Conservation (phyloP, 2,329 filamentous ascomycete species). For the Dryadomyces quercivorus region DNA sequence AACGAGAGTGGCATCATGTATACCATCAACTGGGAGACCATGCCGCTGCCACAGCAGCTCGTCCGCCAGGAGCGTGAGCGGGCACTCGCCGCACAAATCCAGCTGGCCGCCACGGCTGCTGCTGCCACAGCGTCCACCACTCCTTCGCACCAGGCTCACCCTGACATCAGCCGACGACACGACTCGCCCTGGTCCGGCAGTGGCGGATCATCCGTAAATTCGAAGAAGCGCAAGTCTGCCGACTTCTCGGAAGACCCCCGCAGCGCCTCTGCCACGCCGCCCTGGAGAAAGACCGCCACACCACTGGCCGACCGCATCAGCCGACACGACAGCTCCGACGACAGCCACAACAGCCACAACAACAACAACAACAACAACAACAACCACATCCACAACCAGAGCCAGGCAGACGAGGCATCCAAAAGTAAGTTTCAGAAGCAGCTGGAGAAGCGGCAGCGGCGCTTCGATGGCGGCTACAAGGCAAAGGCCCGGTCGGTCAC, state of each 20-base stretch:
- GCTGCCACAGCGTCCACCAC: slow-evolving; percentile 3
- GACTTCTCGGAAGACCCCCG: slow-evolving; percentile 35
- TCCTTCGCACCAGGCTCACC: not conserved
- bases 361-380: slow-evolving; percentile 1
- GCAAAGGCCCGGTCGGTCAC: slow-evolving; percentile 37
- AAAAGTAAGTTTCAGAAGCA: slow-evolving; percentile 81
- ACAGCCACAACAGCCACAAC: not conserved
- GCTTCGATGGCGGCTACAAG: slow-evolving; percentile 62
- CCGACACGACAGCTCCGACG: slow-evolving; percentile 29
- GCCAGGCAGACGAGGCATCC: slow-evolving; percentile 24
- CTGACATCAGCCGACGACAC: not conserved
- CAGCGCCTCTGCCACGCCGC: slow-evolving; percentile 38
- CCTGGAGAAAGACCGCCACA: slow-evolving; percentile 57
- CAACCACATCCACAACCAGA: slow-evolving; percentile 1
- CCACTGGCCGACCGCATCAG: slow-evolving; percentile 64
- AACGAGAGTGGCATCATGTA: slow-evolving; percentile 62
- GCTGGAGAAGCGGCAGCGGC: slow-evolving; percentile 78
- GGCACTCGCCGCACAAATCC: slow-evolving; percentile 6
- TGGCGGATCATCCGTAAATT: slow-evolving; percentile 15
- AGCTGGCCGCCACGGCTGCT: slow-evolving; percentile 6
- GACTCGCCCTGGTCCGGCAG: slow-evolving; percentile 5
- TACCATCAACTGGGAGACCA: slow-evolving; percentile 66
- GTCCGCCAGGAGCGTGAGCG: slow-evolving; percentile 54
- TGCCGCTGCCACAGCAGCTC: slow-evolving; percentile 77
- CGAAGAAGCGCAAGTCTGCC: slow-evolving; percentile 75